Percentiles rank a stretch among this genome's conserved stretches.
These are phyloP conservation scores for Phanerodontia chrysosporium DNA, from an alignment of 768 basidiomycete genomes.

Conservation along the genomic window DNA sequence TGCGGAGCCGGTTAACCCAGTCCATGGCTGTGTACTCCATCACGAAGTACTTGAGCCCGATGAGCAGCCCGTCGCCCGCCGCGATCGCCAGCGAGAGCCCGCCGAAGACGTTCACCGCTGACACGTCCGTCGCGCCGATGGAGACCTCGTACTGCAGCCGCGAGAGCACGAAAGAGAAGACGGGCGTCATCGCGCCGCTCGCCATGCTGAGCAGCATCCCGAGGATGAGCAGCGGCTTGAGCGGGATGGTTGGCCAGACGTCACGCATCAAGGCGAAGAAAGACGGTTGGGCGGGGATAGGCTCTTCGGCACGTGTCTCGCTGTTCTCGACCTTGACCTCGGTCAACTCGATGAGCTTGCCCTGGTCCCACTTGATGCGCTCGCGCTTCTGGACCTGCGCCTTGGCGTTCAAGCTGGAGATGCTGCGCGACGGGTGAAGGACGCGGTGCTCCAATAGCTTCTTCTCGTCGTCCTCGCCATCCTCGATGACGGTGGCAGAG, in stretches of 20 bases:
- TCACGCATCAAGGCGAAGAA: constrained; percentile 48
- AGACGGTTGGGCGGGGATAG: constrained; percentile 21
- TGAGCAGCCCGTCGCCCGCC: constrained; percentile 67
- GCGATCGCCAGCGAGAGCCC: constrained; percentile 71
- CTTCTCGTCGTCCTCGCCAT: constrained; percentile 43
- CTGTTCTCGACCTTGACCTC: constrained; percentile 22
- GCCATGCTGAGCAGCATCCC: constrained; percentile 67
- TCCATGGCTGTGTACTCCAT: constrained; percentile 71
- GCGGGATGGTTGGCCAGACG: constrained; percentile 68
- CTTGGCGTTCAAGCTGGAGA: constrained; percentile 1
- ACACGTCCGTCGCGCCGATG: constrained; percentile 57
- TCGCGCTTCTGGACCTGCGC: constrained; percentile 22
- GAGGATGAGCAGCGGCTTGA: constrained; percentile 63
- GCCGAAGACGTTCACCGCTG: constrained; percentile 65
- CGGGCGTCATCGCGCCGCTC: constrained; percentile 82
- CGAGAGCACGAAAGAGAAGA: constrained; percentile 90
- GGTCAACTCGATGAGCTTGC: constrained; percentile 16
- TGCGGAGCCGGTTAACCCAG: constrained; percentile 72
- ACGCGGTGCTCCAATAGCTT: constrained; percentile 18
- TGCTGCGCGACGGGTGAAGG: constrained; percentile 16
- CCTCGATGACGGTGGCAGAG: constrained; percentile 28
- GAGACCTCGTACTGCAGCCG: constrained; percentile 75
- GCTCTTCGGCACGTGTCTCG: constrained; percentile 19
- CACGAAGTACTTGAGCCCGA: constrained; percentile 73
- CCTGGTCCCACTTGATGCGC: constrained; percentile 30